phyloP scores from a whole-genome alignment of 2,329 filamentous ascomycete species.

The Trichoderma asperellum region DNA sequence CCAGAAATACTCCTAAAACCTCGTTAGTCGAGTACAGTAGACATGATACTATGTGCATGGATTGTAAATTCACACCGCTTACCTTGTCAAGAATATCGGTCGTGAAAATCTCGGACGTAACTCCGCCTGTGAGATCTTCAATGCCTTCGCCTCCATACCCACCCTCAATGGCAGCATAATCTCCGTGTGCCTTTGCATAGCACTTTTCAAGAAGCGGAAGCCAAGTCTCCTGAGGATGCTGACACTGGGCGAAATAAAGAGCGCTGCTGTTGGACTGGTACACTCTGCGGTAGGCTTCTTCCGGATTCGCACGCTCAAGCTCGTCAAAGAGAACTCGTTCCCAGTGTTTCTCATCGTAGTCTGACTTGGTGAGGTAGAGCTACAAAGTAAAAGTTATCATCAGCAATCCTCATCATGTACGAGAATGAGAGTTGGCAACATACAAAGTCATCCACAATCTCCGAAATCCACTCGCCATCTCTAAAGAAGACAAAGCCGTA shows the following conservation, averaged over 20 bases:
- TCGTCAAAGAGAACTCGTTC: slow-evolving; percentile 51
- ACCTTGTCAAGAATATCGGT: slow-evolving; percentile 75
- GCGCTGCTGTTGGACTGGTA: slow-evolving; percentile 76
- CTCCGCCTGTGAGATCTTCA: slow-evolving; percentile 66
- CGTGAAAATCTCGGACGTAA: slow-evolving; percentile 67
- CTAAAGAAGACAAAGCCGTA: slow-evolving; percentile 86
- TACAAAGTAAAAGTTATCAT: slow-evolving; percentile 25
- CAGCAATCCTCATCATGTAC: not conserved
- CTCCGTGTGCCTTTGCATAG: slow-evolving; percentile 79
- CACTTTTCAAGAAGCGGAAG: slow-evolving; percentile 78
- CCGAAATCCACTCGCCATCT: slow-evolving; percentile 73
- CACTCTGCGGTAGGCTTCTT: slow-evolving; percentile 66
- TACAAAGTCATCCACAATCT: slow-evolving; percentile 61
- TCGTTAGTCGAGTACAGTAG: not conserved
- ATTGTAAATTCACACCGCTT: slow-evolving; percentile 35
- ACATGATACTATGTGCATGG: not conserved
- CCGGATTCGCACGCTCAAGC: slow-evolving; percentile 54
- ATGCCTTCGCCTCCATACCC: slow-evolving; percentile 67
- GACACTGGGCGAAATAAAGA: slow-evolving; percentile 76
- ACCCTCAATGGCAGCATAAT: slow-evolving; percentile 75
- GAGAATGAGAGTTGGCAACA: not conserved
- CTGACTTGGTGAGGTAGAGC: slow-evolving; percentile 59
- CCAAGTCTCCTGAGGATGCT: slow-evolving; percentile 78
- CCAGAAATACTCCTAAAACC: slow-evolving; percentile 64
- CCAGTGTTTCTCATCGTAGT: slow-evolving; percentile 63